These are phyloP conservation scores for Termitomyces sp. DNA, from an alignment of 768 basidiomycete species.

Conservation along the genomic window DNA sequence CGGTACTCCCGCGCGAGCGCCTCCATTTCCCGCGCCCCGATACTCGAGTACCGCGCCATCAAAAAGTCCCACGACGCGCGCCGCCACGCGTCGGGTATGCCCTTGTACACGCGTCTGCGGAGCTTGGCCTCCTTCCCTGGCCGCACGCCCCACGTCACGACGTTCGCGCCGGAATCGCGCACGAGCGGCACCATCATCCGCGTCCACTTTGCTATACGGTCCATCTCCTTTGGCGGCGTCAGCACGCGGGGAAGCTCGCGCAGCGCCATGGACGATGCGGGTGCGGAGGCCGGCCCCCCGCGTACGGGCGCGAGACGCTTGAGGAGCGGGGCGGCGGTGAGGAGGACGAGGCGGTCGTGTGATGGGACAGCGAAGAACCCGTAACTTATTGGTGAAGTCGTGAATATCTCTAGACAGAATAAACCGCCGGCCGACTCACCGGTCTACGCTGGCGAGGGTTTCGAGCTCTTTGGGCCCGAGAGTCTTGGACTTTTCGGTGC, in stretches of 20 bases:
- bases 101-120: constrained; percentile 82
- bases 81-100: constrained; percentile 95
- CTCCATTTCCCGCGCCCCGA: constrained; percentile 39
- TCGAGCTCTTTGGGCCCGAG: constrained; percentile 70
- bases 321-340: constrained; percentile 56
- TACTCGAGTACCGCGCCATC: constrained; percentile 49
- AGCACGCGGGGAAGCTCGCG: constrained; percentile 43
- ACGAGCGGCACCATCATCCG: constrained; percentile 73
- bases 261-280: constrained; percentile 42
- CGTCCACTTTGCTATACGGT: constrained; percentile 90
- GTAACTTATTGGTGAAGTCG: constrained; percentile 49
- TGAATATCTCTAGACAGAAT: constrained; percentile 5
- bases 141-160: constrained; percentile 66
- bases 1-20: constrained; percentile 46
- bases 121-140: constrained; percentile 63
- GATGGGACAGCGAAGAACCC: constrained; percentile 83
- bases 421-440: constrained; percentile 44
- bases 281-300: constrained; percentile 39
- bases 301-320: constrained; percentile 50
- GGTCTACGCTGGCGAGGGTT: constrained; percentile 74
- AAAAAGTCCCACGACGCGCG: constrained; percentile 87
- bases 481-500: constrained; percentile 57
- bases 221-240: constrained; percentile 56
- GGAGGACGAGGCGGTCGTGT: constrained; percentile 77
- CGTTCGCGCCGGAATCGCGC: constrained; percentile 75